Base-by-base conservation (phyloP, 2,329 filamentous ascomycete genomes). In the Penicillium frequentans region DNA sequence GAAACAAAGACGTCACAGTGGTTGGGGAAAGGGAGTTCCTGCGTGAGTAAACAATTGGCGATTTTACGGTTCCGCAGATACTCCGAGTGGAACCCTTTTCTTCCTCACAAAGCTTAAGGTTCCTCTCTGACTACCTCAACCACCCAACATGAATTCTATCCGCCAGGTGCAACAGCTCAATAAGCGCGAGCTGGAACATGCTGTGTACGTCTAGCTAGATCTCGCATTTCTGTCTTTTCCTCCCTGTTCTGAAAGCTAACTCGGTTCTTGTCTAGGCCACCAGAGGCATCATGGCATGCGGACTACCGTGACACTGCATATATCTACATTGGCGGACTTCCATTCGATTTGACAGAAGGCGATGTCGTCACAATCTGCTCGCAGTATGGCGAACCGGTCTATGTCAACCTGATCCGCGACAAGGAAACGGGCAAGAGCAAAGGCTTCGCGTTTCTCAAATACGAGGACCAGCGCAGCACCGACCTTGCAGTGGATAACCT, bases 301-400 rank as follows among this genome's bases (percentile, higher is more conserved):
- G 96, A 99, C 80, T 99, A 98, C 78, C 90, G 91, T 77, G 95
- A 96, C 79, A 98, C 95, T 2, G 96, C 95, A 58, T 99, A 93
- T 75, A 81, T 99, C 72, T 96, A 97, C 81, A 93, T 99, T 66
- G 96, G 96, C 70, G 93, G 93, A 27, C 84, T 99, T 13, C 91
- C 93, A 3, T 96, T 90, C 76, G 91, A 96, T 69, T 84, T 99
- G 42, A 92, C 91, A 49, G 95, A 99, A 79, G 96, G 96, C 75
- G 95, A 99, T 76, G 84, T 99, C 61, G 86, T 98, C 64, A 93
- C 93, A 11, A 96, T 99, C 59, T 99, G 98, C 80, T 96, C 92
- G 7, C 95, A 99, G 74, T 99, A 89, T 71, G 95, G 95, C 67
- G 93, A 98, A 72, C 96, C 96, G 2, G 90, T 93, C 3, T 96